Base-by-base conservation (phyloP, 306 rosid genomes). In the Arachis stenosperma region DNA sequence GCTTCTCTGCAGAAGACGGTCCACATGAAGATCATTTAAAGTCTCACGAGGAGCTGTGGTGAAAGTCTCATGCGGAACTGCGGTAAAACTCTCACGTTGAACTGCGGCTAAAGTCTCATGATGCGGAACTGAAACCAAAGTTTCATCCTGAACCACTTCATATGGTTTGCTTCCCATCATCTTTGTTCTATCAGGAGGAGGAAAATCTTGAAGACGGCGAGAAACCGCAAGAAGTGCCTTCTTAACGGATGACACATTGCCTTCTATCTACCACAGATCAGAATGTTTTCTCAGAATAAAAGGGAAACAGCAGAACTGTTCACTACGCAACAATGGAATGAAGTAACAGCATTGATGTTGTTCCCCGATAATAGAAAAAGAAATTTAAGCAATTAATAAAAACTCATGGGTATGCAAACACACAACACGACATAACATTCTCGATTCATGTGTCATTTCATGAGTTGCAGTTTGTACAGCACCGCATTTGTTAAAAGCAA, bases 211-310 rank as follows among this genome's bases (percentile, higher is more conserved):
- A 75, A 94, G 90, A 60, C 90, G 27, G 69, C 83, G 87, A 67
- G 96, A 85, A 42, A 94, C 93, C 2, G 96, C 95, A 84, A 90
- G 65, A 73, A 94, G 95, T 69, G 94, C 97, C 84, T 83, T 94
- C 88, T 84, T 94, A 58, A 94, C 89, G 4, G 91, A 81, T 75
- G 88, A 79, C 78, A 90, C 87, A 54, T 80, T 76, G 70, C 99
- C 99, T 90, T 94, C 97, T 71, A 94, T 91, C 99, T 94, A 90
- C 79, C 83, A 84, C 67, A 82, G 37, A 33, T 40, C 36, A 54
- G 8, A 15, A 67, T 62, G 48, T 51, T 72, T 52, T 47, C 60
- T 75, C 50, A 71, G 71, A 51, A 58, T 51, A 69, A 52, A 65
- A 63, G 59, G 5, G 56, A 67, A 37, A 52, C 8, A 52, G 57